These are phyloP conservation scores for Suhomyces pyralidae DNA, from an alignment of 805 yeast species.

Conservation along the genomic window DNA sequence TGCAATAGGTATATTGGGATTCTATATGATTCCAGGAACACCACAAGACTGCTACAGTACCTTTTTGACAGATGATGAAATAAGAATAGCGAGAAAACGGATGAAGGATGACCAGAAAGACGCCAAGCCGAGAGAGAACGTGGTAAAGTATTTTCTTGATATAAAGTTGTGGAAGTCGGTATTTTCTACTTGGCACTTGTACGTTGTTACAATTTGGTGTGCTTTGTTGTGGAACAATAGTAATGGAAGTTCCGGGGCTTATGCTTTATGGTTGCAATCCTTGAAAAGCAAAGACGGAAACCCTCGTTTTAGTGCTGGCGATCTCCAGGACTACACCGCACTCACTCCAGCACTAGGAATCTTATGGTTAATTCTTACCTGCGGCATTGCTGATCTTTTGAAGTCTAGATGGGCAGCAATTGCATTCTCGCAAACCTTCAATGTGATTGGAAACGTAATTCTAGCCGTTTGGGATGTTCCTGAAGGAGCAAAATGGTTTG, in stretches of 20 bases:
- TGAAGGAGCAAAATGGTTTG: constrained; percentile 23
- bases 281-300: constrained; percentile 11
- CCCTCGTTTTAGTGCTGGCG: constrained; percentile 7
- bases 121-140: constrained; percentile 9
- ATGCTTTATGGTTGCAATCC: constrained; percentile 34
- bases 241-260: constrained; percentile 51
- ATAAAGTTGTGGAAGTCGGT: constrained; percentile 25
- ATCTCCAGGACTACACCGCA: constrained; percentile 46
- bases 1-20: constrained; percentile 16
- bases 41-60: constrained; percentile 43
- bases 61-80: constrained; percentile 55
- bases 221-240: constrained; percentile 27
- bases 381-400: constrained; percentile 52
- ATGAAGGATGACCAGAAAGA: constrained; percentile 21
- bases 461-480: constrained; percentile 23
- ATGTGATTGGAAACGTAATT: constrained; percentile 18
- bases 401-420: constrained; percentile 52
- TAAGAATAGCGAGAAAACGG: constrained; percentile 45
- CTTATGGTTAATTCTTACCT: constrained; percentile 43
- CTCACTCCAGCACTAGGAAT: constrained; percentile 61
- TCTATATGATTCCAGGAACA: constrained; percentile 23
- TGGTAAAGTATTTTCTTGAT: constrained; percentile 21
- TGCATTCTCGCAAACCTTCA: constrained; percentile 41
- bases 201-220: constrained; percentile 19
- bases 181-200: constrained; percentile 31